Evolutionary conservation across 768 basidiomycete genomes (phyloP).

Genomic region (Russula sp.): DNA sequence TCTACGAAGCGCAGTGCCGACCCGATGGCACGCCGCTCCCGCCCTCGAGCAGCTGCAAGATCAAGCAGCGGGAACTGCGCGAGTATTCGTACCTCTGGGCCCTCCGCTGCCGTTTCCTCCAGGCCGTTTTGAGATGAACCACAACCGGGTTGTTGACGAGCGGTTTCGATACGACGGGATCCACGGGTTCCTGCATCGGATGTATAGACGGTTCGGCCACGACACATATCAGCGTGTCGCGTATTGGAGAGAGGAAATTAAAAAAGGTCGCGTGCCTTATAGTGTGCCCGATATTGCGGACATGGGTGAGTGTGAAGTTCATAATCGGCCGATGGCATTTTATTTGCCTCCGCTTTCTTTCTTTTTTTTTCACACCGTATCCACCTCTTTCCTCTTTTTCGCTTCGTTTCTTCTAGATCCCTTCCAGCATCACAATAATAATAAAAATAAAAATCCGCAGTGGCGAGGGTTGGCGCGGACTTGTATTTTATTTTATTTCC

Average conservation of each 20-base stretch:
- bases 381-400: not conserved
- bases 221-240: constrained; percentile 8
- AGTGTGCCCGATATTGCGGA: constrained; percentile 6
- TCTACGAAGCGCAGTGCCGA: constrained; percentile 18
- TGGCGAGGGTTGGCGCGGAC: not conserved
- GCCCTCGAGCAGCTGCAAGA: not conserved
- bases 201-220: constrained; percentile 20
- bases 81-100: constrained; percentile 23
- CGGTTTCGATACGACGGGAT: constrained; percentile 4
- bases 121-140: constrained; percentile 22
- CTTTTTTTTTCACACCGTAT: not conserved
- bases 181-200: constrained; percentile 20
- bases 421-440: not conserved
- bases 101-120: constrained; percentile 18
- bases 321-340: no score
- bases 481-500: not conserved
- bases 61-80: not conserved
- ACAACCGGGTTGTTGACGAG: constrained; percentile 8
- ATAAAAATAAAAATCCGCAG: not conserved
- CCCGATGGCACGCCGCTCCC: constrained; percentile 14
- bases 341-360: no score
- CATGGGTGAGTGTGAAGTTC: constrained; percentile 19
- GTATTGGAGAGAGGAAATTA: constrained; percentile 16
- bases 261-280: constrained; percentile 13
- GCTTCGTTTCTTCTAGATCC: not conserved